These are phyloP conservation scores for Tricholoma terreum DNA, from an alignment of 768 basidiomycete genomes.

Conservation along the genomic window DNA sequence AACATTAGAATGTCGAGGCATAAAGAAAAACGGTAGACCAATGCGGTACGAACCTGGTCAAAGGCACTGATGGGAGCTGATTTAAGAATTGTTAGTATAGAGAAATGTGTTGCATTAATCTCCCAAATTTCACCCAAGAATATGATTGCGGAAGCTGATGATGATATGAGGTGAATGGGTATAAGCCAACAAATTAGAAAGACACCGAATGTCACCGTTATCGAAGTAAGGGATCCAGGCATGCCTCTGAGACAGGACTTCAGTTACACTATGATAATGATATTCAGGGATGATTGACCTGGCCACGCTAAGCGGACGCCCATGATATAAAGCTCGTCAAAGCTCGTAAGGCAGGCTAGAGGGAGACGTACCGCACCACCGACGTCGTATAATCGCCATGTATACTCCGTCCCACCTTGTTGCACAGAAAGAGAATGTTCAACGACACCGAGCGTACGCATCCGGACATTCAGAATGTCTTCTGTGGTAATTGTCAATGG, in stretches of 20 bases:
- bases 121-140: slow-evolving; percentile 47
- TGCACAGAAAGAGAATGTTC: slow-evolving; percentile 69
- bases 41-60: slow-evolving; percentile 57
- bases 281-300: slow-evolving; percentile 39
- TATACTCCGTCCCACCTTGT: slow-evolving; percentile 55
- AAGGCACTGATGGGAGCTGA: slow-evolving; percentile 79
- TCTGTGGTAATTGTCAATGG: slow-evolving; percentile 28
- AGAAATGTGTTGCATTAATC: neutral
- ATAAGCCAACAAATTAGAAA: neutral
- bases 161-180: slow-evolving; percentile 20
- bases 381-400: slow-evolving; percentile 80
- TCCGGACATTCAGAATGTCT: slow-evolving; percentile 75
- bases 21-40: neutral
- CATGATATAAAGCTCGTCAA: slow-evolving; percentile 4
- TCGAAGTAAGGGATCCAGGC: slow-evolving; percentile 85
- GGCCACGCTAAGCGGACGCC: slow-evolving; percentile 44
- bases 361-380: slow-evolving; percentile 65
- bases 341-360: neutral
- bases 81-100: neutral
- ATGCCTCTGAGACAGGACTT: slow-evolving; percentile 47
- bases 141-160: slow-evolving; percentile 72
- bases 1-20: neutral
- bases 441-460: slow-evolving; percentile 76
- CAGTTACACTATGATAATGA: neutral
- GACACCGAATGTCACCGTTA: slow-evolving; percentile 46